Base-by-base conservation (phyloP, 768 basidiomycete genomes). In the Termitomyces sp. region DNA sequence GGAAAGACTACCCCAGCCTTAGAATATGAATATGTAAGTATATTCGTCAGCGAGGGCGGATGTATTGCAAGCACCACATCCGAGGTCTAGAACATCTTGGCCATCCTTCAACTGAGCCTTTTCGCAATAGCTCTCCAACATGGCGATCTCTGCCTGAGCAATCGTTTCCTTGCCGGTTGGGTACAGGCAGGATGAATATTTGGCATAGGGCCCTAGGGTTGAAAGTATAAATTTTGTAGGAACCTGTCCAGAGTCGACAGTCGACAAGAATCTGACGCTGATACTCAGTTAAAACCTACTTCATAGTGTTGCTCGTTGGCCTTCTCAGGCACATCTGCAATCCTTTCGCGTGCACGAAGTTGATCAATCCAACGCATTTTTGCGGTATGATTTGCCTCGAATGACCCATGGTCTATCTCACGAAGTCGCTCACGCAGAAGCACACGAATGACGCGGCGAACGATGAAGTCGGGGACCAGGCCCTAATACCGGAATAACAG, bases 281-380 rank as follows among this genome's bases (percentile, higher is more conserved):
- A 35, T 35, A 36, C 7, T 13, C 27, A 39, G 3, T 39, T 5
- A 35, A 27, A 12, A 66, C 66, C 60, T 53, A 85, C 86, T 73
- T 89, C 86, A 66, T 89, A 89, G 62, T 89, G 86, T 65, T 88
- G 87, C 63, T 88, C 83, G 58, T 89, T 89, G 18, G 86, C 87
- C 63, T 84, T 85, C 36, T 82, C 77, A 0, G 85, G 78, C 11
- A 80, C 74, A 56, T 81, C 83, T 3, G 86, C 85, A 55, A 88
- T 87, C 27, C 72, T 76, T 3, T 59, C 63, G 15, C 81, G 69
- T 0, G 73, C 69, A 20, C 78, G 76, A 23, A 86, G 79, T 16
- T 70, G 75, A 52, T 82, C 78, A 36, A 89, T 84, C 76, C 80
- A 87, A 48, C 76, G 68, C 82, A 86, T 85, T 64, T 88, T 88